Base-by-base conservation (phyloP, 495 filamentous ascomycete species). In the Daldinia childiae region DNA sequence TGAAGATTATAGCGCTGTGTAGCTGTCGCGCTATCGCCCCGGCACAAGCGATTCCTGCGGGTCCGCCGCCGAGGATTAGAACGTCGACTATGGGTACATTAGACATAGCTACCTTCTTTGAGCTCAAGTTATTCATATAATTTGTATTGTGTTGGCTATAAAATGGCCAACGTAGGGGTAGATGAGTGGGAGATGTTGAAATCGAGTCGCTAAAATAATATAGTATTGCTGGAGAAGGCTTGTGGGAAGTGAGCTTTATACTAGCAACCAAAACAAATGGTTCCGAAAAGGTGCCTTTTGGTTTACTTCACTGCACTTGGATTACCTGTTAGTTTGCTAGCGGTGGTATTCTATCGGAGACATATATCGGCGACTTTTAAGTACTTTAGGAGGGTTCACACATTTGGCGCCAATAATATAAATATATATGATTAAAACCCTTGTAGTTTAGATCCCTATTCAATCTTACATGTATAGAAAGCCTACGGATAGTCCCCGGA, bases 31-130 rank as follows among this genome's bases (percentile, higher is more conserved):
- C 82, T 1, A 91, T 80, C 6, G 71, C 76, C 6, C 74, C 36
- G 4, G 87, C 87, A 5, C 78, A 76, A 1, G 83, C 71, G 2
- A 91, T 79, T 8, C 88, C 89, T 8, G 86, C 84, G 6, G 87
- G 86, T 3, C 88, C 88, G 38, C 75, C 82, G 69, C 88, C 88
- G 36, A 90, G 79, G 72, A 91, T 85, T 9, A 89, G 77, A 52
- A 78, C 82, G 66, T 89, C 87, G 50, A 65, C 30, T 15, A 57
- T 50, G 15, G 62, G 55, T 9, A 30, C 17, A 1, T 39, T 38
- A 19, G 62, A 0, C 50, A 61, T 62, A 24, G 24, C 19, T 45
- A 21, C n/a, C n/a, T n/a, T 14, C 27, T 19, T 52, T 8, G 9
- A 9, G 48, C 4, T 29, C 29, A 6, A 15, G 6, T 24, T 50